A percentile compares a stretch with the other conserved stretches of the same genome.
Evolutionary conservation across 163 green algal genomes (phyloP).

Genomic region (Coccomyxa subellipsoidea): DNA sequence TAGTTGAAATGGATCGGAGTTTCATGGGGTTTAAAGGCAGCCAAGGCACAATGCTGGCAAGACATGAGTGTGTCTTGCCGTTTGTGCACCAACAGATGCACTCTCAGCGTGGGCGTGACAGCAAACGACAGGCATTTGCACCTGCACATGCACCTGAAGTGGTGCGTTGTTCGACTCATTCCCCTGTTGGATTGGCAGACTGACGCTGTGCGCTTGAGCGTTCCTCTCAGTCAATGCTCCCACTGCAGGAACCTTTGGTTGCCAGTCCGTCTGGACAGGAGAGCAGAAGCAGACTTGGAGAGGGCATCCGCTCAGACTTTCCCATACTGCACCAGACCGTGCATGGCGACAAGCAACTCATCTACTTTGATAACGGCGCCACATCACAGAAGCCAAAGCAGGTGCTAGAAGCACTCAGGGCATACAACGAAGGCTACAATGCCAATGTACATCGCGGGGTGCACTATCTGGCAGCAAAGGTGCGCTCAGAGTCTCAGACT

Average conservation of each 20-base stretch:
- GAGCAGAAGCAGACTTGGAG: slow-evolving; percentile 14
- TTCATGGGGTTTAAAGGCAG: background rate
- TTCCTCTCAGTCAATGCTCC: background rate
- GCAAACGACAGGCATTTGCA: background rate
- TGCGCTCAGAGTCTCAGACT: too few species aligned
- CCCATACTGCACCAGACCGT: slow-evolving; percentile 88
- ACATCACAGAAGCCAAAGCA: slow-evolving; percentile 92
- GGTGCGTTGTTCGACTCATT: background rate
- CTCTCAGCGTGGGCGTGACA: background rate
- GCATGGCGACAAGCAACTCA: slow-evolving; percentile 72
- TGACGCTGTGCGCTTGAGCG: background rate
- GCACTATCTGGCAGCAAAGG: slow-evolving; percentile 65
- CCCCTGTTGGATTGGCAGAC: background rate
- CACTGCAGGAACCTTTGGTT: background rate
- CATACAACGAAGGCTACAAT: slow-evolving; percentile 82
- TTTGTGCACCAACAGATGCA: background rate
- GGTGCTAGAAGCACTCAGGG: slow-evolving; percentile 74
- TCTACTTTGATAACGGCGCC: slow-evolving; percentile 98
- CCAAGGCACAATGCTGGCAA: background rate
- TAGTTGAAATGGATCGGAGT: background rate
- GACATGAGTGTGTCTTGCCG: background rate
- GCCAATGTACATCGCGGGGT: slow-evolving; percentile 97
- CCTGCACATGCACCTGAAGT: background rate
- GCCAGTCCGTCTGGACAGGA: background rate
- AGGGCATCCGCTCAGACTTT: slow-evolving; percentile 66